These are phyloP conservation scores for Penicillium nordicum DNA, from an alignment of 2,329 filamentous ascomycete species.

Conservation along the genomic window DNA sequence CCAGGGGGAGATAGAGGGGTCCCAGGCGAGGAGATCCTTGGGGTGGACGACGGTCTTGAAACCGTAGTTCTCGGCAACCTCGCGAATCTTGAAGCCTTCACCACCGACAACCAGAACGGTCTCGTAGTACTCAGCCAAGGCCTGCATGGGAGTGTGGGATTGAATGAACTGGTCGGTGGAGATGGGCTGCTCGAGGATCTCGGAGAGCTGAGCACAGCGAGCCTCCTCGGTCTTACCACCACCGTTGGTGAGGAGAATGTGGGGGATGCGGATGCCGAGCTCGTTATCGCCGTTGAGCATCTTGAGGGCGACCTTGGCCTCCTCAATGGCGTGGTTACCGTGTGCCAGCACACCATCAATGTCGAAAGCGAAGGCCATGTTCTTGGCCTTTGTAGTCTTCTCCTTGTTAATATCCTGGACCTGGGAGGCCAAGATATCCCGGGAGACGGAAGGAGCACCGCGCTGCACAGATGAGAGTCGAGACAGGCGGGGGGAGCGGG, in stretches of 20 bases:
- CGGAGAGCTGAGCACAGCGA: conserved; percentile 63
- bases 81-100: conserved; percentile 70
- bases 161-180: conserved; percentile 73
- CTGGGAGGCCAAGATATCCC: conserved; percentile 67
- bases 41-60: conserved; percentile 71
- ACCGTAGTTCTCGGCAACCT: conserved; percentile 69
- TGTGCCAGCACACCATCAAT: conserved; percentile 70
- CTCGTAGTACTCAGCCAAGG: conserved; percentile 70
- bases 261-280: conserved; percentile 72
- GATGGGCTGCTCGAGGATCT: conserved; percentile 64
- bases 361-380: conserved; percentile 75
- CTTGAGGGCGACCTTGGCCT: conserved; percentile 63
- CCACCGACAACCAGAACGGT: conserved; percentile 73
- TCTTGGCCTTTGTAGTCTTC: conserved; percentile 67
- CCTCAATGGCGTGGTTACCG: conserved; percentile 66
- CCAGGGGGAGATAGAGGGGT: conserved; percentile 66
- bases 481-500: conserved; percentile 65
- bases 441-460: conserved; percentile 51
- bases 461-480: conserved; percentile 61
- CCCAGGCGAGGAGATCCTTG: conserved; percentile 70
- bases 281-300: conserved; percentile 74
- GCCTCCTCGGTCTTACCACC: conserved; percentile 67
- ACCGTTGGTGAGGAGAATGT: conserved; percentile 73
- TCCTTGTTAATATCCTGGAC: conserved; percentile 64
- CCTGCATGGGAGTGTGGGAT: conserved; percentile 73